phyloP scores from a whole-genome alignment of 352 stramenopile species.

The Thalassiosira gravida region DNA sequence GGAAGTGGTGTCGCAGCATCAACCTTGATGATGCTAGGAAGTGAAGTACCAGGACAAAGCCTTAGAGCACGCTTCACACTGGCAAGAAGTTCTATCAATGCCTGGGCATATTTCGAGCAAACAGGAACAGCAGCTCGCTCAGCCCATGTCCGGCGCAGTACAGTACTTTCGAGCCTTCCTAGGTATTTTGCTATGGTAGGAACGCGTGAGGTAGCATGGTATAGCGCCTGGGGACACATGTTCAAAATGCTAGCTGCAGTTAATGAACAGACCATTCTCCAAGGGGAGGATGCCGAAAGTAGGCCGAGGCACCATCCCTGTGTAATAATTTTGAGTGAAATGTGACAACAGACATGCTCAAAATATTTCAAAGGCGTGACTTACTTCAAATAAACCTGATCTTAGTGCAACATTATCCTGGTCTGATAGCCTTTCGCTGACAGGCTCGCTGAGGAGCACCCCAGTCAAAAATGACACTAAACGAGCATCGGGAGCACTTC shows the following conservation, averaged over 20 bases:
- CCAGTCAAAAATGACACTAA: constrained; percentile 82
- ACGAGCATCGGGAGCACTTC: constrained; percentile 69
- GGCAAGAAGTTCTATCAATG: constrained; percentile 81
- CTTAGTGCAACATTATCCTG: constrained; percentile 40
- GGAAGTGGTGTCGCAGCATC: constrained; percentile 75
- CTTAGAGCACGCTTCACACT: constrained; percentile 69
- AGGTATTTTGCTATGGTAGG: constrained; percentile 70
- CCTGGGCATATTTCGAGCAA: constrained; percentile 83
- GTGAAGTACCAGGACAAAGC: constrained; percentile 22
- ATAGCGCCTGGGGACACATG: constrained; percentile 59
- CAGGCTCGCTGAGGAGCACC: constrained; percentile 71
- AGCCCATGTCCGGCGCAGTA: constrained; percentile 78
- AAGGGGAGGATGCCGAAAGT: constrained; percentile 80
- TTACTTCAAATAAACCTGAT: constrained; percentile 73
- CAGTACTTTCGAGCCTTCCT: constrained; percentile 68
- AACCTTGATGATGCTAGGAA: constrained; percentile 50
- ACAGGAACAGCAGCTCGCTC: constrained; percentile 82
- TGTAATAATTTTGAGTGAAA: neutral
- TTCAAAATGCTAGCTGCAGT: constrained; percentile 81
- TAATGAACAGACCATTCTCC: constrained; percentile 82
- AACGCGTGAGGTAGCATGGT: constrained; percentile 45
- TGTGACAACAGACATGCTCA: neutral
- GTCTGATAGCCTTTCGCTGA: constrained; percentile 41
- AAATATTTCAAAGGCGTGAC: neutral
- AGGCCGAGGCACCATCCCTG: constrained; percentile 78